Conservation (phyloP, 1,284 basidiomycete genomes). For the Austropuccinia psidii region DNA sequence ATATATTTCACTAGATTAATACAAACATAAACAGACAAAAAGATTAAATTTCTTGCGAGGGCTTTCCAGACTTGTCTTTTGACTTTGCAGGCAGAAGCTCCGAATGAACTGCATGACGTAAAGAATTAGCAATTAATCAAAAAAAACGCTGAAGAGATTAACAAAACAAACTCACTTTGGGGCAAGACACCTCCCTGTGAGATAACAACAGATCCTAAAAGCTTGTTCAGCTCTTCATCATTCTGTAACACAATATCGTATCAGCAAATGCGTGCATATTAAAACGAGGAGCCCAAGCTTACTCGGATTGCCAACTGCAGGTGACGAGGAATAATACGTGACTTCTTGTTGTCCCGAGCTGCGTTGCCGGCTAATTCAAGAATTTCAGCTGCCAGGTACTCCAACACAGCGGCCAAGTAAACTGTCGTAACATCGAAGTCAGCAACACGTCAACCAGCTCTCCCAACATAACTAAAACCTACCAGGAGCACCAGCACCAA, state of each 20-base stretch:
- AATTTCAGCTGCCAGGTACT: constrained; percentile 78
- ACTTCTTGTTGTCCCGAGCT: constrained; percentile 63
- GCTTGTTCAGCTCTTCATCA: constrained; percentile 57
- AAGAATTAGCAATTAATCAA: background rate
- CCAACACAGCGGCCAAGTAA: constrained; percentile 74
- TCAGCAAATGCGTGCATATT: background rate
- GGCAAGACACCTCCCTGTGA: constrained; percentile 86
- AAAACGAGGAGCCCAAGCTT: background rate
- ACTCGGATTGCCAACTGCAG: constrained; percentile 70
- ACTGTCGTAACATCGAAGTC: constrained; percentile 53
- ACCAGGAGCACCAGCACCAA: constrained; percentile 68
- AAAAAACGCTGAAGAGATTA: background rate
- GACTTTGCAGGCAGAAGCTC: constrained; percentile 34
- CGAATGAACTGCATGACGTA: constrained; percentile 18
- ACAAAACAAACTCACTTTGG: constrained; percentile 37
- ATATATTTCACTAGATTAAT: too few species aligned
- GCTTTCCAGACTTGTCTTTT: constrained; percentile 32
- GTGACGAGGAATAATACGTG: constrained; percentile 84
- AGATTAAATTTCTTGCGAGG: constrained; percentile 34
- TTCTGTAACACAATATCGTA: constrained; percentile 38
- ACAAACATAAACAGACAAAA: too few species aligned
- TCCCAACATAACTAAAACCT: constrained; percentile 45
- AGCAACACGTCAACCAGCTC: background rate
- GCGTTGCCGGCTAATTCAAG: constrained; percentile 81
- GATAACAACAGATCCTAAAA: constrained; percentile 76